Base-by-base conservation (phyloP, 306 rosid species). In the Gastrolobium villosum region DNA sequence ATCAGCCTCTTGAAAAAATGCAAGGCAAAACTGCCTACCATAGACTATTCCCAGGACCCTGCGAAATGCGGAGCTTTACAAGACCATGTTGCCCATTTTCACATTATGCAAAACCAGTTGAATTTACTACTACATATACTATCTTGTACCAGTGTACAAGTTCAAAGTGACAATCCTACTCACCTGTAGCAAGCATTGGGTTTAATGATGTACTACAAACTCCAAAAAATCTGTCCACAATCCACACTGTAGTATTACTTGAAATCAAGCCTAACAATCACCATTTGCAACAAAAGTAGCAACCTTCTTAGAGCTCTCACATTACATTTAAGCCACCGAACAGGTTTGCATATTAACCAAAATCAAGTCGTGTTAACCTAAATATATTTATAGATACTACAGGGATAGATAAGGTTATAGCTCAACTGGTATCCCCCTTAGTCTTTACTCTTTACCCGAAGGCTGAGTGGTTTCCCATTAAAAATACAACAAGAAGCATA, bases 201-300 rank as follows among this genome's bases (percentile, higher is more conserved):
- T 65, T 40, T 15, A 36, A 26, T 5, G 34, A 36, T 15, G 26
- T 0, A 37, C 46, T 37, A 44, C 13, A 5, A 2, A 41, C 65
- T 50, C 49, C 63, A 15, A 49, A 34, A 44, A 54, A 64, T 63
- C 6, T 49, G 35, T 3, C 40, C 61, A n/a, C n/a, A n/a, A n/a
- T n/a, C n/a, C n/a, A 41, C 3, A 75, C 14, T 44, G 36, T 8
- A 46, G 62, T 35, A 75, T 75, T 36, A 41, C 39, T 49, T 10
- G 37, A 45, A 75, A 63, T 62, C 64, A 75, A 49, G 34, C 80
- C 41, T 26, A 49, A 75, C n/a, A 40, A 57, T 54, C 30, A 4
- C 48, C 14, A 28, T 61, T 55, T 44, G 28, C 36, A 65, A 68
- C 65, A 56, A 52, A 43, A 40, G 43, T n/a, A 20, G 32, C n/a